Conservation (phyloP, 805 yeast genomes). For the Zygosaccharomyces rouxii region DNA sequence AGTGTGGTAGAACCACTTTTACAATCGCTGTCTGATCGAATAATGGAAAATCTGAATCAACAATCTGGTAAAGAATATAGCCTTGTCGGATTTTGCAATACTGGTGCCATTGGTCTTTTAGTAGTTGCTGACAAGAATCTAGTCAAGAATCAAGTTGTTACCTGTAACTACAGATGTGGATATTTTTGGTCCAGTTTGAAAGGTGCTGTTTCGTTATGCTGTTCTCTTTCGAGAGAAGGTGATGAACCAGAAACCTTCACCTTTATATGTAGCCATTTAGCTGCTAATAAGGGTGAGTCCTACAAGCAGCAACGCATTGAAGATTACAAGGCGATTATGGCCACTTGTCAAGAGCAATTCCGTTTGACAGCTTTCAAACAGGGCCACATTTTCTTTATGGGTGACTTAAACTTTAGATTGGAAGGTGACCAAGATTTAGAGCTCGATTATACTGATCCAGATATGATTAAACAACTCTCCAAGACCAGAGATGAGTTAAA, state of each 20-base stretch:
- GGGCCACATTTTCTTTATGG: conserved; percentile 70
- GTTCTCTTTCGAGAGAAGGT: conserved; percentile 28
- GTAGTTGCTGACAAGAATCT: conserved; percentile 41
- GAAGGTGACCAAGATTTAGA: conserved; percentile 20
- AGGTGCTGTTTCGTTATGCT: conserved; percentile 65
- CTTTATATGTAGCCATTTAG: conserved; percentile 65
- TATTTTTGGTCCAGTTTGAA: conserved; percentile 58
- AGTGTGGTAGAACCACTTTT: conserved; percentile 37
- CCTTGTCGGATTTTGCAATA: conserved; percentile 41
- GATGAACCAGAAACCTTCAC: conserved; percentile 42
- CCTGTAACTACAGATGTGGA: conserved; percentile 50
- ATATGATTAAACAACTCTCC: conserved; percentile 17
- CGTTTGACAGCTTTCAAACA: conserved; percentile 43
- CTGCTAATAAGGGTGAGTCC: conserved; percentile 68
- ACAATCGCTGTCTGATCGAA: conserved; percentile 34
- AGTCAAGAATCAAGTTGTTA: conserved; percentile 29
- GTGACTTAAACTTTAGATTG: conserved; percentile 82
- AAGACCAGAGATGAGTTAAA: conserved; percentile 38
- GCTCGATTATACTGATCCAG: conserved; percentile 15
- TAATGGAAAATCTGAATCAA: conserved; percentile 36
- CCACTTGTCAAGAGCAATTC: conserved; percentile 40
- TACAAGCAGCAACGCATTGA: conserved; percentile 47
- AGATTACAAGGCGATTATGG: conserved; percentile 47
- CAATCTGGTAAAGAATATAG: conserved; percentile 40
- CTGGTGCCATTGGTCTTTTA: conserved; percentile 57